Percentiles rank a stretch among this genome's conserved stretches.
phyloP scores from a whole-genome alignment of 2,329 filamentous ascomycete species.

The Aurifilum marmelostoma region DNA sequence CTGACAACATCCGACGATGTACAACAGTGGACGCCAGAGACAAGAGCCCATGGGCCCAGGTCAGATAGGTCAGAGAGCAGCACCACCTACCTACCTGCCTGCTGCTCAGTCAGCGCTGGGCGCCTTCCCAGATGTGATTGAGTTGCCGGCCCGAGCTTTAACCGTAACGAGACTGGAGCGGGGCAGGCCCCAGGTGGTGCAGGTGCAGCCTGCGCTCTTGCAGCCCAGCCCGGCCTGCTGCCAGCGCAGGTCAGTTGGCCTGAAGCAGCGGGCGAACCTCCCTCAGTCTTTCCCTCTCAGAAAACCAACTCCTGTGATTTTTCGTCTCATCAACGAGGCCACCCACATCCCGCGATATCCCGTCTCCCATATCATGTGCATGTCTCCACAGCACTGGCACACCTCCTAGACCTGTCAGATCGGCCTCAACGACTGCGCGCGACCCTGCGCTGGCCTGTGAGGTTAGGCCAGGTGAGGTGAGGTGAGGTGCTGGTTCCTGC shows the following conservation, averaged over 20 bases:
- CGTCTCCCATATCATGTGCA: conserved; percentile 5
- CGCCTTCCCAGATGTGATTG: background rate
- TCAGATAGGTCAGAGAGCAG: background rate
- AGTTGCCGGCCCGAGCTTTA: conserved; percentile 14
- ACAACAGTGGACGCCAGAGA: background rate
- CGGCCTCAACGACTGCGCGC: conserved; percentile 6
- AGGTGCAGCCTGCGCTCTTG: background rate
- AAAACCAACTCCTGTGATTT: conserved; percentile 8
- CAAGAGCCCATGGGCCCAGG: background rate
- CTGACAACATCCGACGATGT: conserved; percentile 2
- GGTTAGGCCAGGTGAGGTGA: background rate
- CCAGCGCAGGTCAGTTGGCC: background rate
- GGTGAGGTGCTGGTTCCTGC: conserved; percentile 7
- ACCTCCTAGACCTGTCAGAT: background rate
- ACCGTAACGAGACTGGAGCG: conserved; percentile 12
- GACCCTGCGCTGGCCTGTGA: background rate
- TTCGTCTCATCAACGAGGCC: background rate
- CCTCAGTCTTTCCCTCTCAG: conserved; percentile 13
- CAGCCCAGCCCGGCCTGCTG: background rate
- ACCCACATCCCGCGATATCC: background rate
- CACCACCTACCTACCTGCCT: background rate
- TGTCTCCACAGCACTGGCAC: background rate
- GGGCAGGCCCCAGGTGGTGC: conserved; percentile 1
- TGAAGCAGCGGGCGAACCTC: background rate
- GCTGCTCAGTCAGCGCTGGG: conserved; percentile 4